Evolutionary conservation across 768 basidiomycete genomes (phyloP), one percentile per base, ranked within the genome.

Genomic region (Podaxis sp.): DNA sequence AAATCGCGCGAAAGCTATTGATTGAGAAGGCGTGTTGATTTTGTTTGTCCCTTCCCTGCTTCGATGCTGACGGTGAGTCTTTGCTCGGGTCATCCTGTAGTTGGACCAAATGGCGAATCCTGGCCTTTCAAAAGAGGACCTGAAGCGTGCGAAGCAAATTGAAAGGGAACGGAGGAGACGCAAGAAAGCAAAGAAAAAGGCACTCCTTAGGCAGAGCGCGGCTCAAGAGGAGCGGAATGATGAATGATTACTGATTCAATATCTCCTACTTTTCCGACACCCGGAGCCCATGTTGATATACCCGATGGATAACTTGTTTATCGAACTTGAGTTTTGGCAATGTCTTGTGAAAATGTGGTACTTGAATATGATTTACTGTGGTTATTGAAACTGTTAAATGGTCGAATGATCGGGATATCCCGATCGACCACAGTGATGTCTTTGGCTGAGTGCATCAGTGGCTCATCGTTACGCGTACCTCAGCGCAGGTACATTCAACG

Each of bases 111-210:
- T 88, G 20, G 70, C 76, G 57, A 93, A 95, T 70, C 92, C 93
- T 3, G 93, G 92, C 2, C 72, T 91, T 24, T 91, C 90, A 2
- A 91, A 87, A 69, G 80, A 81, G 65, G 86, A 89, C 17, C 72
- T 95, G 64, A 78, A 78, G 69, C 82, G 80, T 66, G 92, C 93
- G 13, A 90, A 82, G 70, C 86, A 91, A 73, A 79, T 86, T 52
- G 90, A 94, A 74, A 79, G 93, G 62, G 90, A 93, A 67, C 80
- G 90, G 44, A 85, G 84, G 63, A 82, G 87, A 66, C 79, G 83
- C 60, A 95, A 91, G 78, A 95, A 94, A 71, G 85, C 87, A 0
- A 92, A 85, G 77, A 90, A 86, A 77, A 90, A 87, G 72, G 78
- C 78, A 40, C 70, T 69, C 56, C 62, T 67, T 49, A 77, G 75